Evolutionary conservation across 768 basidiomycete genomes (phyloP), one percentile per base, ranked within the genome.

Genomic region (Ephemerocybe angulata): DNA sequence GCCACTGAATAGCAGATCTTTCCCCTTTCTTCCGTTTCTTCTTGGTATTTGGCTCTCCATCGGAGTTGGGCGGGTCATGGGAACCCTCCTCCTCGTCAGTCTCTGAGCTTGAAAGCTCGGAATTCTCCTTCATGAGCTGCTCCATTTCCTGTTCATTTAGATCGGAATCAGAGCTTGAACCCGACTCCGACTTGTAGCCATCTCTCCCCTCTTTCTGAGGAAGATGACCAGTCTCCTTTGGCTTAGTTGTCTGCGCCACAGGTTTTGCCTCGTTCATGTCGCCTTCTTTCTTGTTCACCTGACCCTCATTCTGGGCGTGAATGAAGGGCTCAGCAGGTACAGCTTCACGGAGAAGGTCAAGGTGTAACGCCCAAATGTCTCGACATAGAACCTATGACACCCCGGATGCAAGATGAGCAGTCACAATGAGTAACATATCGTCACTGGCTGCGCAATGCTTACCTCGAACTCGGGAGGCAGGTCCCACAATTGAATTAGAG

Each of bases 381-480:
- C 84, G 78, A 65, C 89, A 93, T 27, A 90, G 70, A 22, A 78
- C 69, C 91, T 93, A 47, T n/a, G 12, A 17, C 33, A 35, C 47
- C 3, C 33, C 33, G 28, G 24, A 60, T 12, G 46, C 57, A 19
- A 24, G 22, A 49, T 13, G 24, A 41, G 25, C 19, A 30, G 40
- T 43, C n/a, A 37, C 11, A 24, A 25, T 47, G 53, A 55, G 33
- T 29, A 52, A 31, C n/a, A n/a, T n/a, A n/a, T n/a, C n/a, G n/a
- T n/a, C n/a, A n/a, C n/a, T n/a, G n/a, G n/a, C n/a, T n/a, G n/a
- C n/a, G n/a, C n/a, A n/a, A n/a, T 19, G 42, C 52, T 17, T 55
- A 89, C 92, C 80, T 93, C 91, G 56, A 92, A 90, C 64, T 91
- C 88, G 0, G 75, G 64, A 6, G 91, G 91, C 21, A 94, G 74